These are phyloP conservation scores for Didymella keratinophila DNA, from an alignment of 2,329 filamentous ascomycete species.

Conservation along the genomic window DNA sequence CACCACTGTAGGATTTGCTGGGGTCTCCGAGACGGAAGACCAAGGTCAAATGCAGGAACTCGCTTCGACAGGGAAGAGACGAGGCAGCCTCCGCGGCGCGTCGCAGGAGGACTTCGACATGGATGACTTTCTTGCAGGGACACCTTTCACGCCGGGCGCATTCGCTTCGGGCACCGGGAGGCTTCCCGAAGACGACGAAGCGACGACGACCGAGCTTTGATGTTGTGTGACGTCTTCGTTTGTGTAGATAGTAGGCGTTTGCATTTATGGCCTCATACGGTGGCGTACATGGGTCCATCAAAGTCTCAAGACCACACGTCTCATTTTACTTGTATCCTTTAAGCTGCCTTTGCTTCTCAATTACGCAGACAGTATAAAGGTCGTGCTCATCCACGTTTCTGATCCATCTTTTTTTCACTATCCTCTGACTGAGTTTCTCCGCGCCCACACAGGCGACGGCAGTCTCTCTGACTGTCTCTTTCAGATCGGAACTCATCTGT, in stretches of 20 bases:
- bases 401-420: not conserved
- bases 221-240: not conserved
- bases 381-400: not conserved
- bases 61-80: conserved; percentile 20
- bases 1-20: conserved; percentile 37
- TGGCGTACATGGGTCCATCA: not conserved
- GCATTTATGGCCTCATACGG: not conserved
- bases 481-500: not conserved
- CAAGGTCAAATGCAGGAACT: conserved; percentile 12
- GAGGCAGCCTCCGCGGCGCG: conserved; percentile 29
- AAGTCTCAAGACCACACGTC: conserved; percentile 8
- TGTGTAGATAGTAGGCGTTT: not conserved
- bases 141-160: conserved; percentile 45
- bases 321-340: not conserved
- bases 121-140: conserved; percentile 51
- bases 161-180: conserved; percentile 35
- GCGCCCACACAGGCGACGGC: no score
- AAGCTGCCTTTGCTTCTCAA: conserved; percentile 8
- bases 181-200: conserved; percentile 31
- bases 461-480: not conserved
- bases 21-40: conserved; percentile 25
- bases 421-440: not conserved
- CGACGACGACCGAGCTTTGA: conserved; percentile 36
- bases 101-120: conserved; percentile 49
- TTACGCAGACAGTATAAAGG: not conserved